Percentiles rank a stretch among this genome's conserved stretches.
Conservation (phyloP, 2,329 filamentous ascomycete genomes). For the Pseudogymnoascus sp. region DNA sequence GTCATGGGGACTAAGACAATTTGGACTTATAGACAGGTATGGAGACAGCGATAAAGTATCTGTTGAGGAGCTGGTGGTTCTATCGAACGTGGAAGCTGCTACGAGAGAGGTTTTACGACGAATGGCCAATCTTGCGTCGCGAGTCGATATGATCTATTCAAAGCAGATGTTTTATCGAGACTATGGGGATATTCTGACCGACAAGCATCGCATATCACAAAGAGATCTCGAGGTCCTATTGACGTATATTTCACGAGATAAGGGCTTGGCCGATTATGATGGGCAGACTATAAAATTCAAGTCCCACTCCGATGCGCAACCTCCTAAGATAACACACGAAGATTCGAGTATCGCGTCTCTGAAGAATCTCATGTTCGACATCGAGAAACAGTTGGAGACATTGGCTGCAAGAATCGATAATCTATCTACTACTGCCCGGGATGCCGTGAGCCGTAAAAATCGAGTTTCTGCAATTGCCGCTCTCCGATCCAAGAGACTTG, state of each 20-base stretch:
- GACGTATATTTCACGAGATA: slow-evolving; percentile 62
- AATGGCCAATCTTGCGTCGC: slow-evolving; percentile 36
- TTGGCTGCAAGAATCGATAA: slow-evolving; percentile 61
- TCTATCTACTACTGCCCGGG: slow-evolving; percentile 58
- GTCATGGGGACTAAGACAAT: slow-evolving; percentile 66
- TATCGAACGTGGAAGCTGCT: slow-evolving; percentile 55
- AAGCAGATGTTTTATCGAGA: slow-evolving; percentile 55
- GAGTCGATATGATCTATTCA: slow-evolving; percentile 62
- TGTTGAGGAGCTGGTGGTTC: slow-evolving; percentile 56
- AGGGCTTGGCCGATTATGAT: slow-evolving; percentile 51
- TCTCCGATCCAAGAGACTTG: slow-evolving; percentile 74
- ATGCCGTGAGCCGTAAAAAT: slow-evolving; percentile 67
- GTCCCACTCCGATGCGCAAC: slow-evolving; percentile 38
- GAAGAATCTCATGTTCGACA: slow-evolving; percentile 66
- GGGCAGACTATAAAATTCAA: slow-evolving; percentile 70
- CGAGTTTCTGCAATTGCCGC: slow-evolving; percentile 67
- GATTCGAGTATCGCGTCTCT: slow-evolving; percentile 79
- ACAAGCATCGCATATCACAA: slow-evolving; percentile 47
- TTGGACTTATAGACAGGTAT: slow-evolving; percentile 51
- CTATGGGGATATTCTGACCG: slow-evolving; percentile 47
- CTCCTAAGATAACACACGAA: slow-evolving; percentile 58
- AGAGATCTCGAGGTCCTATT: slow-evolving; percentile 64
- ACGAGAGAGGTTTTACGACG: slow-evolving; percentile 47
- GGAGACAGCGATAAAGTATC: slow-evolving; percentile 49
- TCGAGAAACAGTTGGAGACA: slow-evolving; percentile 64